Base-by-base conservation (phyloP, 2,329 filamentous ascomycete species). In the Calonectria pteridis region DNA sequence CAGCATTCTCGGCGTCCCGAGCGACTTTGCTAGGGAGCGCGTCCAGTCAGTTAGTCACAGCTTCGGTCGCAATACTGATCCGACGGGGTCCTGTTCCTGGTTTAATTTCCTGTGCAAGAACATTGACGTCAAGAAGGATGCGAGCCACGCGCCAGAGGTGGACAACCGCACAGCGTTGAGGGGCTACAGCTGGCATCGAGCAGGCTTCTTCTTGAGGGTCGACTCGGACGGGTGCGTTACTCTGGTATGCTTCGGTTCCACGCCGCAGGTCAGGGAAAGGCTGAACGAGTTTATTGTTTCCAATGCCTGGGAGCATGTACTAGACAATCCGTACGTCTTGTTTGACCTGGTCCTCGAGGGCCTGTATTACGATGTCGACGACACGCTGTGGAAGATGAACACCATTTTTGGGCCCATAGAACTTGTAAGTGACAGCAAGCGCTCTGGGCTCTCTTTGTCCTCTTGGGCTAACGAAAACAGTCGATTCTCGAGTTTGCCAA, bases 41-140 rank as follows among this genome's bases (percentile, higher is more conserved):
- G 73, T 81, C 0, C 77, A 80, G 23, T 79, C 76, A 1, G 82
- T 83, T 6, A 82, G 79, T 43, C 84, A 85, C 74, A 85, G 84
- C 73, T 83, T 85, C 53, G 81, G 80, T 20, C 73, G 77, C 9
- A 76, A 77, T 9, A 81, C 77, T 18, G 79, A 79, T 43, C 63
- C 37, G 2, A 49, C 77, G 31, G 83, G 81, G 7, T 78, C 72
- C 20, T 78, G 76, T 37, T 76, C 81, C 0, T 85, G 83, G 84
- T 84, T 85, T 50, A 82, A 83, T 55, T 83, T 81, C 49, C 80
- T 84, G 23, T 84, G 79, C 74, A 84, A 85, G 75, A 82, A 81
- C 69, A 77, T 82, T 55, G 75, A 80, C 62, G 68, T 81, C 31
- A 77, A 73, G 66, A 76, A 75, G 26, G 72, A 73, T 2, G 74